phyloP scores from a whole-genome alignment of 1,284 basidiomycete species.

The Stereum hirsutum region DNA sequence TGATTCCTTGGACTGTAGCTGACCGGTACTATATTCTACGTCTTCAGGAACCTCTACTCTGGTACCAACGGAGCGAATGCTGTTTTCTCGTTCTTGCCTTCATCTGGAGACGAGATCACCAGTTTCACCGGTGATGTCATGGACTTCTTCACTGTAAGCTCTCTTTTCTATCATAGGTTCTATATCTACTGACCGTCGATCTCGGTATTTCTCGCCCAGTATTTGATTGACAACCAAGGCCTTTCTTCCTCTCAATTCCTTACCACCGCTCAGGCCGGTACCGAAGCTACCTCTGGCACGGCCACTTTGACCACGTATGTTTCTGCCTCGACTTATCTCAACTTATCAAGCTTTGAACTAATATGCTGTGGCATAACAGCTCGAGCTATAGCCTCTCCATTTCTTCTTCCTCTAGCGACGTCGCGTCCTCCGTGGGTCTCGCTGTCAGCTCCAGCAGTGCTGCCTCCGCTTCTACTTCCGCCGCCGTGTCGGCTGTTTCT shows the following conservation, averaged over 20 bases:
- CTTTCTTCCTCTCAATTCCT: slow-evolving; percentile 40
- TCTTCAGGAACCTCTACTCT: slow-evolving; percentile 40
- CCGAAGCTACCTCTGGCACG: slow-evolving; percentile 45
- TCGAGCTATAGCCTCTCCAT: too few relatives aligned
- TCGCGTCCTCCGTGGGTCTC: too few relatives aligned
- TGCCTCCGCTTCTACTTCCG: too few relatives aligned
- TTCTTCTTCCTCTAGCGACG: too few relatives aligned
- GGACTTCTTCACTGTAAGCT: slow-evolving; percentile 37
- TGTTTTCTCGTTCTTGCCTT: slow-evolving; percentile 55
- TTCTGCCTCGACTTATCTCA: too few relatives aligned
- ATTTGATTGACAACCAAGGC: slow-evolving; percentile 36
- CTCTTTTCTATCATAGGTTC: neutral
- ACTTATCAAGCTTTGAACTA: too few relatives aligned
- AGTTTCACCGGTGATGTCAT: slow-evolving; percentile 49
- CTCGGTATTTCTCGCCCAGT: slow-evolving; percentile 24
- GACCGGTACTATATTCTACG: neutral
- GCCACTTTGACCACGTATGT: slow-evolving; percentile 48
- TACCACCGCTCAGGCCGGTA: slow-evolving; percentile 45
- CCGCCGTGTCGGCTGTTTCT: too few relatives aligned
- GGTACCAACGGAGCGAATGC: slow-evolving; percentile 51
- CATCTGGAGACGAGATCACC: slow-evolving; percentile 25
- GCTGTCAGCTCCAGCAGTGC: too few relatives aligned
- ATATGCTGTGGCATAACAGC: too few relatives aligned
- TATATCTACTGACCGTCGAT: neutral
- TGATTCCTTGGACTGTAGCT: neutral